Conservation (phyloP, 495 filamentous ascomycete genomes). For the Chlorociboria aeruginascens region DNA sequence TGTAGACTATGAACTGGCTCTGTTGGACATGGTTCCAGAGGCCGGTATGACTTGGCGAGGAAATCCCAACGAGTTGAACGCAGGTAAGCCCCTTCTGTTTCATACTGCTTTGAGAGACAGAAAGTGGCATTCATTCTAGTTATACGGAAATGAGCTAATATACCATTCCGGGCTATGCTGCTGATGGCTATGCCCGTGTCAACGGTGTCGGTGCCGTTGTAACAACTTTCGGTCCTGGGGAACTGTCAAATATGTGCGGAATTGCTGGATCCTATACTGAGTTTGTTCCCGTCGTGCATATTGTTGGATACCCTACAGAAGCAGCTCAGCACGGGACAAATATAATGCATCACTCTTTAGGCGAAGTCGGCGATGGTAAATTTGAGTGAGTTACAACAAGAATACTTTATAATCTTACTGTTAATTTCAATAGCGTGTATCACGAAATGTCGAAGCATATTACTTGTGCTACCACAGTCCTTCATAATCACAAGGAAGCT, state of each 20-base stretch:
- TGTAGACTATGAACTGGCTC: conserved; percentile 47
- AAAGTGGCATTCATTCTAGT: too few species aligned
- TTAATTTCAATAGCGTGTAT: conserved; percentile 23
- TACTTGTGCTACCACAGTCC: conserved; percentile 23
- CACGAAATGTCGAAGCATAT: conserved; percentile 27
- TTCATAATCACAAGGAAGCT: conserved; percentile 23
- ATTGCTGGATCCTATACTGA: conserved; percentile 55
- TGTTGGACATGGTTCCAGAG: conserved; percentile 51
- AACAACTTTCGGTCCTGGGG: conserved; percentile 62
- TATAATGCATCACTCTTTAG: conserved; percentile 9
- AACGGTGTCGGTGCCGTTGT: conserved; percentile 53
- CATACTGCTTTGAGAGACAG: too few species aligned
- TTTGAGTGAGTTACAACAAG: conserved; percentile 19
- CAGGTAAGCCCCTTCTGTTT: conserved; percentile 38
- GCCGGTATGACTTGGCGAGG: conserved; percentile 52
- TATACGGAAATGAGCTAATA: conserved; percentile 21
- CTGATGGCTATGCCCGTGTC: conserved; percentile 59
- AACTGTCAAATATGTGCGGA: conserved; percentile 55
- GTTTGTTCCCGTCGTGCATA: conserved; percentile 51
- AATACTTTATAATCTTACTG: conserved; percentile 13
- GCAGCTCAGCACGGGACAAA: conserved; percentile 6
- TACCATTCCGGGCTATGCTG: conserved; percentile 40
- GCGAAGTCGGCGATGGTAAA: conserved; percentile 14
- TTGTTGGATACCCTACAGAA: conserved; percentile 48
- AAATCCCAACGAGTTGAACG: conserved; percentile 50